Evolutionary conservation across 2,329 filamentous ascomycete species (phyloP), one percentile per base, ranked within the genome.

Genomic region (Dothistroma pini): DNA sequence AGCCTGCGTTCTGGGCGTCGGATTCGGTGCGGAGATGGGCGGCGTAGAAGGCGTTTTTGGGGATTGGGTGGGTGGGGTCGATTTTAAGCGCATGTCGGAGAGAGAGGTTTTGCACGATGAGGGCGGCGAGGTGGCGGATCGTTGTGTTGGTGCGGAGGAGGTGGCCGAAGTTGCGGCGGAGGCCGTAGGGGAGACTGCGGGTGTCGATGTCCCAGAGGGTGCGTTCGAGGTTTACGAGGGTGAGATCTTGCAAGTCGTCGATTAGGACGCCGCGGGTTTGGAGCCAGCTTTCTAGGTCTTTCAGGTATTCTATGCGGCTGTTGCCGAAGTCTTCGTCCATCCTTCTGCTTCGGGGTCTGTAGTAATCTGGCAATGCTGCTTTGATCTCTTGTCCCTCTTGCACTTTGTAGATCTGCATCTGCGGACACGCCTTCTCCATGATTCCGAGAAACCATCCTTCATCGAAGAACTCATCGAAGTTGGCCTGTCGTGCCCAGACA

Each of bases 21-120:
- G 58, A 61, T n/a, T 72, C 74, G 1, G 75, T 76, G 21, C 74
- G 69, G 34, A 79, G 61, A 62, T 78, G 74, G 0, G 73, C 77
- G 21, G 76, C 77, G 48, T 75, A 74, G 59, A 75, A 79, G 7
- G 69, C 71, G 1, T 62, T 50, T 12, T 10, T n/a, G 12, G 73
- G 69, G 12, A 75, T 69, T 0, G 67, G 56, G 4, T 65, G 58
- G 7, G 64, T 63, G 11, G 75, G 66, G 50, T 75, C 65, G 53
- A 75, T 63, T 12, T 67, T 55, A 12, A 72, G 57, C 6, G 60
- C 61, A 57, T 69, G 68, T n/a, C 59, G 68, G 29, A 66, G 59
- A 19, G 70, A 67, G 32, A 78, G 61, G 6, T 67, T 66, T 64
- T 74, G 72, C 10, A 76, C 70, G 5, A 69, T 69, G 7, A 70